Evolutionary conservation across 164 flowering plant genomes (phyloP), one percentile per base, ranked within the genome.

Genomic region (Malania oleifera): DNA sequence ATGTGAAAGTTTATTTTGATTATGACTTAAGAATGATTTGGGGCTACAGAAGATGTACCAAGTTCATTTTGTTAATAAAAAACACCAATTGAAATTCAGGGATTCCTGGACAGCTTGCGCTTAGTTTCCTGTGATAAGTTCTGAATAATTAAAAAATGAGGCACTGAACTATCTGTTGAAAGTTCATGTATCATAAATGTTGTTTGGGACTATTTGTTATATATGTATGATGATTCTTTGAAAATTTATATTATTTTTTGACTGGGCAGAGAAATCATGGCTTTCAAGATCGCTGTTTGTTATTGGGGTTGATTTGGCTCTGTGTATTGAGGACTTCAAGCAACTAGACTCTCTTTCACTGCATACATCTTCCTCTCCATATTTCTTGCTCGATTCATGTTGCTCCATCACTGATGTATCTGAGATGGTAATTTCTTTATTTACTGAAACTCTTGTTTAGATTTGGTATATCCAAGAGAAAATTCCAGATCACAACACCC

Each of bases 251-350:
- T 2, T 55, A 27, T 29, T 57, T 50, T 31, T 2, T 40, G 23
- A 59, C 48, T 63, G 31, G 28, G 56, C 87, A 86, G 96, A 70
- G 57, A 70, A 73, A 49, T 59, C 57, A 50, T 89, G 91, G 91
- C 52, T 75, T 55, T 61, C 74, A 50, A 77, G 92, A 74, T 84
- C 91, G 11, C 41, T 89, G n/a, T 81, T 84, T 75, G 70, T 86
- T 54, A 57, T 62, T 23, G 79, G 75, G 69, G 78, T 79, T 11
- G 72, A 79, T 70, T 27, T 89, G 54, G 50, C 84, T 66, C 44
- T 84, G 10, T 89, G 91, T 70, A 64, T 53, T 37, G 96, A 86
- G 62, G 89, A 86, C 65, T 37, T 86, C 19, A 53, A 38, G 72
- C 82, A 72, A 67, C 75, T 86, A 31, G 66, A 80, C 47, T 52